Base-by-base conservation (phyloP, 2,329 filamentous ascomycete genomes). In the Dactylellina parvicollis region DNA sequence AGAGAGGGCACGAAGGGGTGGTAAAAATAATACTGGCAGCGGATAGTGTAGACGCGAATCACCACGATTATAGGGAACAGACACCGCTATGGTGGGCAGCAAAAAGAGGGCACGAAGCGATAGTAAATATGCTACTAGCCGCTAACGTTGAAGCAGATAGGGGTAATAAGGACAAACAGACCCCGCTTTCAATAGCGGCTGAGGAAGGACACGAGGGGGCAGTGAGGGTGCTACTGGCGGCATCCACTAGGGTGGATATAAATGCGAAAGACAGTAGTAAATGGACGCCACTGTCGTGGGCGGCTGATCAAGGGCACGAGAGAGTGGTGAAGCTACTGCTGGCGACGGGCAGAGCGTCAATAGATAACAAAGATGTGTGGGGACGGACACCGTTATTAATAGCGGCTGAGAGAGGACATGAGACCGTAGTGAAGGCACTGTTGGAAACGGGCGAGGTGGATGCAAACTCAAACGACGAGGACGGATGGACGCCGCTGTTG, bases 401-500 rank as follows among this genome's bases (percentile, higher is more conserved):
- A 4, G 28, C 28, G 3, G 30, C 28, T 5, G 16, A 3, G 16
- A 22, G n/a, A 3, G 50, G 32, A 34, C 28, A 36, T 10, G 16
- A 38, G 18, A 20, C 5, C 22, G 16, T 38, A 14, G 12, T 36
- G 4, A 36, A 55, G 24, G 3, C 38, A 26, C 50, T 55, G 18
- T 8, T 55, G 12, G 50, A 9, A 10, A 36, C 28, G 18, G 30
- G 30, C 24, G 30, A 36, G 12, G 8, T 30, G 2, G 46, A 28
- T 10, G 3, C 8, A 8, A 40, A 40, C n/a, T 16, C 4, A 8
- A 26, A 50, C 10, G 24, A 50, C 30, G 28, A 9, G n/a, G 36
- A 16, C n/a, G 38, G 55, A 3, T 32, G 34, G 22, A 70, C 65
- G 14, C 34, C 65, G 22, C 38, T 70, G 5, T 59, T 36, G 5